Evolutionary conservation across 169 alveolate species (phyloP), one percentile per base, ranked within the genome.

Genomic region (Toxoplasma gondii): DNA sequence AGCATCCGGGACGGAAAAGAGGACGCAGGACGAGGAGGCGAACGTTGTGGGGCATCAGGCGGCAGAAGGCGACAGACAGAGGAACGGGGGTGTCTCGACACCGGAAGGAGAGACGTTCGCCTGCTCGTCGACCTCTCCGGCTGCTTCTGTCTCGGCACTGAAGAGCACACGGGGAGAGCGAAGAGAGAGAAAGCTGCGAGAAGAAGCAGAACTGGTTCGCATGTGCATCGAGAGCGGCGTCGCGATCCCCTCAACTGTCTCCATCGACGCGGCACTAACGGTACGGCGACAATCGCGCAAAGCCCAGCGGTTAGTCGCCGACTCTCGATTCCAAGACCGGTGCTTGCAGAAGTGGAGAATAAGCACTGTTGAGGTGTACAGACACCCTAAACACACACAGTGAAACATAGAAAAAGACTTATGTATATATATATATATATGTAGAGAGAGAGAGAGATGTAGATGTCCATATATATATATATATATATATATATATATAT

Each of bases 211-310:
- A 5, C 86, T 86, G 70, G 88, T 93, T 9, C 39, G 93, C 58
- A 84, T 91, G 29, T 93, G 95, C 90, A 12, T 93, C 49, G 95
- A 93, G 82, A 80, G 91, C 36, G 95, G 95, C 54, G 67, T 86
- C 29, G 93, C 82, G 44, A n/a, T 93, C 34, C 95, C 95, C 27
- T 22, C 39, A 17, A 84, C 80, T n/a, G 93, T 93, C 74, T 84
- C 93, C 34, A 70, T 93, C 49, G 81, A 91, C 10, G 95, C 95
- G 27, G 93, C 95, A 34, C 64, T 93, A 43, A 70, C 69, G 95
- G 95, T 93, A 41, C 41, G 95, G 24, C 88, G 38, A 27, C 0
- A 34, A 49, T n/a, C 45, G 58, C 4, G 12, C 31, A 0, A 45
- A 41, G 0, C n/a, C 29, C 41, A 9, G 41, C 31, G 58, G 22